phyloP scores from a whole-genome alignment of 2,329 filamentous ascomycete species.

The Ampelomyces quisqualis region DNA sequence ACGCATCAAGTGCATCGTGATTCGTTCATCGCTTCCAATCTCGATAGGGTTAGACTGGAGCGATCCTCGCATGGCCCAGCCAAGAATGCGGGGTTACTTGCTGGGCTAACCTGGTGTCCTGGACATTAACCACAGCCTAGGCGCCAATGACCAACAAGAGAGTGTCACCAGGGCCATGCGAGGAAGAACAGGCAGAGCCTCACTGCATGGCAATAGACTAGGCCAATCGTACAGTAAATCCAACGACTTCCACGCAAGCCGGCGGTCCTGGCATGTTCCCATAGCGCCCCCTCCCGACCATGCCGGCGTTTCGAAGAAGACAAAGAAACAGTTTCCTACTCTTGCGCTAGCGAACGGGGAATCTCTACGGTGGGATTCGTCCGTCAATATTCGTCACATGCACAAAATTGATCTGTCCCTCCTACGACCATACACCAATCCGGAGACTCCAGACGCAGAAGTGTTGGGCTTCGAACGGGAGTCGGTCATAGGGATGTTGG shows the following conservation, averaged over 20 bases:
- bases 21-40: background rate
- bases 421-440: slow-evolving; percentile 30
- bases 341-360: slow-evolving; percentile 25
- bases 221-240: slow-evolving; percentile 35
- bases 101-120: too few species aligned
- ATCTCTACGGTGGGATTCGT: slow-evolving; percentile 33
- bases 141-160: background rate
- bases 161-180: too few species aligned
- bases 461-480: slow-evolving; percentile 28
- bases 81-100: slow-evolving; percentile 3
- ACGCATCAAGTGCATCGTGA: too few species aligned
- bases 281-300: slow-evolving; percentile 36
- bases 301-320: slow-evolving; percentile 37
- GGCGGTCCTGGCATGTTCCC: slow-evolving; percentile 38
- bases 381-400: slow-evolving; percentile 38
- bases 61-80: slow-evolving; percentile 1
- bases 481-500: slow-evolving; percentile 27
- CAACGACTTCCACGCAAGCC: slow-evolving; percentile 37
- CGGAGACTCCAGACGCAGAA: slow-evolving; percentile 18
- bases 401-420: slow-evolving; percentile 37
- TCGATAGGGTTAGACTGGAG: slow-evolving; percentile 1
- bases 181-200: slow-evolving; percentile 34
- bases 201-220: slow-evolving; percentile 37
- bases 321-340: slow-evolving; percentile 35
- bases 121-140: background rate